These are phyloP conservation scores for Aspergillus sp. DNA, from an alignment of 2,329 filamentous ascomycete species.

Conservation along the genomic window DNA sequence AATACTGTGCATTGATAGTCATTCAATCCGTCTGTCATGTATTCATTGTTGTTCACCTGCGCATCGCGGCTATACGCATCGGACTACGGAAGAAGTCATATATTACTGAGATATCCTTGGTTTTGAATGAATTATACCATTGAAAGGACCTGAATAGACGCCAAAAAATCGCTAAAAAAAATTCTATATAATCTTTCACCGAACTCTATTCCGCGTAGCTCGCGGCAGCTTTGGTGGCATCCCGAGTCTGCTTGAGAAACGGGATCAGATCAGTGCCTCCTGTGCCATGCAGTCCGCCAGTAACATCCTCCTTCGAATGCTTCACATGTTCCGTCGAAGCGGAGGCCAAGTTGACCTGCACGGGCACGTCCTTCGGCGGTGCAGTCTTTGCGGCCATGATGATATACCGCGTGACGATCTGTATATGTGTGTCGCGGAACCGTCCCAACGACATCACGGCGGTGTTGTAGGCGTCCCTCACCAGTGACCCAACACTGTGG, in stretches of 20 bases:
- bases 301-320: conserved; percentile 24
- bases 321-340: conserved; percentile 39
- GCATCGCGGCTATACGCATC: too few relatives aligned
- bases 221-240: conserved; percentile 47
- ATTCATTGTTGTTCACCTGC: too few relatives aligned
- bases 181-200: too few relatives aligned
- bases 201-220: conserved; percentile 14
- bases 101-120: too few relatives aligned
- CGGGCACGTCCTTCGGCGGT: conserved; percentile 12
- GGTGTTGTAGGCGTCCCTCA: conserved; percentile 46
- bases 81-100: too few relatives aligned
- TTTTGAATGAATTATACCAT: too few relatives aligned
- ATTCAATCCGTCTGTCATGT: too few relatives aligned
- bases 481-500: conserved; percentile 28
- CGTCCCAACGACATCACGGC: conserved; percentile 44
- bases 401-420: conserved; percentile 54
- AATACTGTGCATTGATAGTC: too few relatives aligned
- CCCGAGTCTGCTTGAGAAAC: conserved; percentile 51
- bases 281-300: conserved; percentile 46
- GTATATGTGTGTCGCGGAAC: conserved; percentile 53
- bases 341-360: conserved; percentile 43
- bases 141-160: too few relatives aligned
- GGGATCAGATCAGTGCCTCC: conserved; percentile 54
- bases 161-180: too few relatives aligned
- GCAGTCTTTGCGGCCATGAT: conserved; percentile 41